phyloP scores from a whole-genome alignment of 2,329 filamentous ascomycete species.

The Talaromyces sp. region DNA sequence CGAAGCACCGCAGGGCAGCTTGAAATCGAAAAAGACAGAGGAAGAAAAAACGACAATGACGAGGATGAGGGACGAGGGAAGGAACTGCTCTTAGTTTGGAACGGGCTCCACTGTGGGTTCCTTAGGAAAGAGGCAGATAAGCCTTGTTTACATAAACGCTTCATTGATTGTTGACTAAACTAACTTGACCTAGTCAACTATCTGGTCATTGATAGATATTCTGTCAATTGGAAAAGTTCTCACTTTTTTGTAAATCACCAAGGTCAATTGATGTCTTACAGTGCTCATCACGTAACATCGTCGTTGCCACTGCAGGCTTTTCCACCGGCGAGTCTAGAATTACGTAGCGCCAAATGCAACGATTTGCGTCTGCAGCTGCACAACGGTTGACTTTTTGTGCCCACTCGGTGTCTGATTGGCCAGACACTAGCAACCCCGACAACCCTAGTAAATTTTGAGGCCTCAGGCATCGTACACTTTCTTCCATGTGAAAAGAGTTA shows the following conservation, averaged over 20 bases:
- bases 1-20: not conserved
- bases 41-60: not conserved
- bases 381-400: not conserved
- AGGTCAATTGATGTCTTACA: not conserved
- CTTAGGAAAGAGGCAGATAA: slow-evolving; percentile 8
- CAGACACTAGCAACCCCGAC: not conserved
- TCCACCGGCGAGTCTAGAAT: not conserved
- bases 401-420: not conserved
- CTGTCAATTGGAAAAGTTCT: not conserved
- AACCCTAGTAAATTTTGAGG: not conserved
- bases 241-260: not conserved
- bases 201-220: not conserved
- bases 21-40: not conserved
- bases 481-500: not conserved
- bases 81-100: not conserved
- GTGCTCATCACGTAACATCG: not conserved
- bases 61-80: not conserved
- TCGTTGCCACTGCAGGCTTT: not conserved
- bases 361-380: not conserved
- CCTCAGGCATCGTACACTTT: not conserved
- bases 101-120: slow-evolving; percentile 3
- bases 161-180: not conserved
- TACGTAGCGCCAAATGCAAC: not conserved
- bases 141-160: slow-evolving; percentile 1
- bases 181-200: not conserved